Evolutionary conservation across 148 eudicot genomes (phyloP), one percentile per base, ranked within the genome.

Genomic region (Chenopodium formosanum): DNA sequence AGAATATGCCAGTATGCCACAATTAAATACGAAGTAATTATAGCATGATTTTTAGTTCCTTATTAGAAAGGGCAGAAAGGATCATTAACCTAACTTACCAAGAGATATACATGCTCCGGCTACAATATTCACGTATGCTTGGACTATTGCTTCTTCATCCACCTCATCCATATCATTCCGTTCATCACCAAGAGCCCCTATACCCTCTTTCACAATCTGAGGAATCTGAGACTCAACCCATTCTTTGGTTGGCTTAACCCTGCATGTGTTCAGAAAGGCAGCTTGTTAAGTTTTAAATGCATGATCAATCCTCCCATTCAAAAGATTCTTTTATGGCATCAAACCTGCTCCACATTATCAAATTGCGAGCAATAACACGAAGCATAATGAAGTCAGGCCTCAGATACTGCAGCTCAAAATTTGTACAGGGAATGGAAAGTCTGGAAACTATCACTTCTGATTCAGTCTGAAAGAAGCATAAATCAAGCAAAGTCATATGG

Each of bases 301-400:
- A 4, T 14, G 10, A 64, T 58, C 40, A 2, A 48, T 20, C 77
- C 34, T 52, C 71, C 37, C 12, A 32, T 10, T 23, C 12, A 40
- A 77, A 73, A 72, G 2, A 72, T n/a, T 34, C 64, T 6, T 77
- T 53, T 29, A 20, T n/a, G 7, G 62, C 27, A 65, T 64, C 74
- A 79, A 34, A 96, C 99, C 99, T 96, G 94, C 90, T 94, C 99
- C 99, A 94, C 90, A 90, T 87, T 84, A 94, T 94, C 86, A 96
- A 85, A 87, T 91, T 96, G 80, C 92, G 92, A 79, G 99, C 97
- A 87, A 96, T 91, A 70, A 96, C 93, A 70, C 98, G 95, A 75
- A 96, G 95, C 99, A 96, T 88, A 81, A 96, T 90, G 89, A 96
- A 94, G 82, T 96, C 98, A 13, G 99, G 99, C 86, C 99, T 94